Base-by-base conservation (phyloP, 441 rosid species). In the Manihot esculenta region DNA sequence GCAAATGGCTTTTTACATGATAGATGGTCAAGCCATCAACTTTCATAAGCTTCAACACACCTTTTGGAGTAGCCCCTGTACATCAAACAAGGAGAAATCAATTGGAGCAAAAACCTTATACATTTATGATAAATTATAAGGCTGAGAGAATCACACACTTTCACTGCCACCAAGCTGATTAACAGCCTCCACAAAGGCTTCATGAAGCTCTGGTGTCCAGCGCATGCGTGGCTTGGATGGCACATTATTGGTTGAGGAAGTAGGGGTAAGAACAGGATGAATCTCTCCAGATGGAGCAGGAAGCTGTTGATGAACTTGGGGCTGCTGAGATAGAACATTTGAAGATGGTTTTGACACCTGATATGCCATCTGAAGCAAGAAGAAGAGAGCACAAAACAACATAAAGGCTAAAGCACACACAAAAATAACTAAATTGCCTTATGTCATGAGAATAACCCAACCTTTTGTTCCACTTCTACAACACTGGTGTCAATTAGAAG, bases 141-240 rank as follows among this genome's bases (percentile, higher is more conserved):
- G 64, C 38, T 27, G 15, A 68, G 72, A 56, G 67, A 62, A 57
- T 63, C 18, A 68, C 96, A 58, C 68, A 91, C 98, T 87, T 84
- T 94, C 98, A 77, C 98, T 81, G 53, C 98, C 98, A 75, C 98
- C 97, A 47, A 93, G 97, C 69, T 84, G 85, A 81, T 82, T 86
- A 72, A 93, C 94, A 83, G 98, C 93, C 70, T 89, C 97, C 80
- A 93, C 93, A 77, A 93, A 93, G 64, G 96, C 85, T 80, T 93
- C 97, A 63, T 93, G 98, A 77, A 86, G 92, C 81, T 93, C 97
- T 24, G 97, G 96, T 1, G 97, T 89, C 98, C 98, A 93, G 14
- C 97, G 94, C 97, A 93, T 91, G 54, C 97, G 97, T 69, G 93
- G 83, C 84, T 94, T 94, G 63, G 88, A 78, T 2, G 87, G 69